Base-by-base conservation (phyloP, 2,329 filamentous ascomycete genomes). In the Fusarium sp. region DNA sequence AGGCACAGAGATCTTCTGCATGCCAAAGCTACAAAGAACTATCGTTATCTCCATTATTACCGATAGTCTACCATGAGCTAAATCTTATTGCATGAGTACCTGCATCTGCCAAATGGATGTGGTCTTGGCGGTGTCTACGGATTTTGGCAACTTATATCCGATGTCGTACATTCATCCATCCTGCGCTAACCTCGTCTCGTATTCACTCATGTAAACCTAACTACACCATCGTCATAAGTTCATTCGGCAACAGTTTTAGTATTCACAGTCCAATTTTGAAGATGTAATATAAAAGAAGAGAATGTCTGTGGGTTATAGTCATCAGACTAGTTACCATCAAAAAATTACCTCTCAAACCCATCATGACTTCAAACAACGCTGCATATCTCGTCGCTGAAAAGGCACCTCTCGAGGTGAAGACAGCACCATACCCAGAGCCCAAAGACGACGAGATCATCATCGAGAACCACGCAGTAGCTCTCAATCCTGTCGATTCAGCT, bases 131-230 rank as follows among this genome's bases (percentile, higher is more conserved):
- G 15, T 35, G 28, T 54, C 33, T 25, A 35, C 65, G 65, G 64
- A 63, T 35, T 68, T 68, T 68, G 37, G 25, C 3, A 42, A 23
- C 35, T 49, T 68, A 68, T 68, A 43, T 68, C 65, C 65, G 65
- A 42, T 21, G n/a, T 9, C 16, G 10, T 25, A 54, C 47, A 9
- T 54, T 33, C 10, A 21, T 21, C 5, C n/a, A 30, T 56, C 18
- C 19, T 37, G 30, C 38, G 53, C 64, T 67, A 67, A 60, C 64
- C 52, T 61, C 38, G 3, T 9, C 37, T 67, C 64, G 64, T 67
- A 67, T 68, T 49, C 62, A 53, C 40, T 18, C 18, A 52, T 60
- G 5, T 21, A 37, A 43, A 40, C 47, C 4, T 15, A n/a, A 18
- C 21, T 15, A 19, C 7, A 42, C 10, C 10, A 43, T 46, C 62